Base-by-base conservation (phyloP, 352 stramenopile genomes). In the Pythium sukuiense region DNA sequence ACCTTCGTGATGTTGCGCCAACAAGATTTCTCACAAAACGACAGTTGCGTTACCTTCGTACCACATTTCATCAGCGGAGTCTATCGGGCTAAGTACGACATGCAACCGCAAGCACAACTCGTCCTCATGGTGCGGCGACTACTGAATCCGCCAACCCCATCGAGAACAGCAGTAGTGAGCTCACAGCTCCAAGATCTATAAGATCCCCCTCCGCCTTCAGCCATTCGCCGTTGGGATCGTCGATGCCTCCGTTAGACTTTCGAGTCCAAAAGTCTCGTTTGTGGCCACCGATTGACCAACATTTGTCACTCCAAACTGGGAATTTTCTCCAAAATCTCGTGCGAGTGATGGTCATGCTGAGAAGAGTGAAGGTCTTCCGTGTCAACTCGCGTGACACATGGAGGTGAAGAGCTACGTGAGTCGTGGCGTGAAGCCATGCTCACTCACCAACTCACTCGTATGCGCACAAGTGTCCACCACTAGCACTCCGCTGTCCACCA, bases 361-460 rank as follows among this genome's bases (percentile, higher is more conserved):
- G 26, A 14, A 66, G 55, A 73, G 67, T 73, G 67, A 66, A 65
- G 67, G 67, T 73, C 67, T 14, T 3, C 62, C 33, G 54, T 72
- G 65, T 72, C 65, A 72, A 65, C 20, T 59, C 53, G 13, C 14
- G 27, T 52, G 57, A 61, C 52, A 56, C 9, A 32, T 37, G 18
- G 13, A 12, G 43, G 43, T 49, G 54, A 29, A 24, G 20, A 24
- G 20, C 20, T 24, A 24, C 20, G 20, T 24, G 20, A 24, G 20
- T 24, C 20, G 20, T 24, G 20, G 20, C 24, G 20, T 39, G 55
- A 37, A 54, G 20, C 45, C 29, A 57, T 52, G 59, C 18, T 63
- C 69, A 75, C 53, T 75, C 59, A 54, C 39, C 55, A 72, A 75
- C 61, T 61, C 52, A 37, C 69, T 59, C 35, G 32, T 50, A 73